A percentile compares a stretch with the other conserved stretches of the same genome.
Conservation (phyloP, 1,284 basidiomycete genomes). For the Mycosarcoma mackinlayi region DNA sequence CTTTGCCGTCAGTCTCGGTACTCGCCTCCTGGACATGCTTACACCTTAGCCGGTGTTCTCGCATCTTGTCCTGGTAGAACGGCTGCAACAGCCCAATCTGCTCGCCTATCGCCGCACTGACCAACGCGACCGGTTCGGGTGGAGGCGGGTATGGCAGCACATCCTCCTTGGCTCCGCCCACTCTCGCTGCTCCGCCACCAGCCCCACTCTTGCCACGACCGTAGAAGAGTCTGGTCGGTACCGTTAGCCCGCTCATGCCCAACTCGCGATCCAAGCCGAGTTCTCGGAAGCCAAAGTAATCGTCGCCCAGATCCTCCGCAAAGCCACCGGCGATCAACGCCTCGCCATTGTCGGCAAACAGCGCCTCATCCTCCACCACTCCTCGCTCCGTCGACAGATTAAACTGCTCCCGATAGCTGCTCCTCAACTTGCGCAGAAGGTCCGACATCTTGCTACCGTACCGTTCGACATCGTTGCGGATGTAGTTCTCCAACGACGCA, state of each 20-base stretch:
- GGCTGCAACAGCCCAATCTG: constrained; percentile 86
- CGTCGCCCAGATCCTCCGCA: constrained; percentile 87
- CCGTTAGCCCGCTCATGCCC: constrained; percentile 80
- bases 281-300: constrained; percentile 89
- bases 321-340: constrained; percentile 84
- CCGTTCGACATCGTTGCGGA: constrained; percentile 87
- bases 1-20: background rate
- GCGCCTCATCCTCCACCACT: constrained; percentile 74
- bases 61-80: constrained; percentile 72
- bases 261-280: constrained; percentile 88
- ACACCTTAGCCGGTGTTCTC: constrained; percentile 26
- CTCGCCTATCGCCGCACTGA: constrained; percentile 75
- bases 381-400: constrained; percentile 72
- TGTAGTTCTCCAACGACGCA: constrained; percentile 83
- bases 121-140: constrained; percentile 80
- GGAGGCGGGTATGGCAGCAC: constrained; percentile 77
- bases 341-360: constrained; percentile 83
- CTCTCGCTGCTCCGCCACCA: background rate
- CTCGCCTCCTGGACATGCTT: constrained; percentile 11
- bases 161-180: constrained; percentile 12
- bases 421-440: constrained; percentile 83
- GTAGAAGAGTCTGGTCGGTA: constrained; percentile 83
- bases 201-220: constrained; percentile 70
- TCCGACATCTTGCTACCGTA: constrained; percentile 82
- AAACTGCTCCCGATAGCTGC: constrained; percentile 78